These are phyloP conservation scores for Isochrysis galbana DNA, from an alignment of 78 protist genomes.

Conservation along the genomic window DNA sequence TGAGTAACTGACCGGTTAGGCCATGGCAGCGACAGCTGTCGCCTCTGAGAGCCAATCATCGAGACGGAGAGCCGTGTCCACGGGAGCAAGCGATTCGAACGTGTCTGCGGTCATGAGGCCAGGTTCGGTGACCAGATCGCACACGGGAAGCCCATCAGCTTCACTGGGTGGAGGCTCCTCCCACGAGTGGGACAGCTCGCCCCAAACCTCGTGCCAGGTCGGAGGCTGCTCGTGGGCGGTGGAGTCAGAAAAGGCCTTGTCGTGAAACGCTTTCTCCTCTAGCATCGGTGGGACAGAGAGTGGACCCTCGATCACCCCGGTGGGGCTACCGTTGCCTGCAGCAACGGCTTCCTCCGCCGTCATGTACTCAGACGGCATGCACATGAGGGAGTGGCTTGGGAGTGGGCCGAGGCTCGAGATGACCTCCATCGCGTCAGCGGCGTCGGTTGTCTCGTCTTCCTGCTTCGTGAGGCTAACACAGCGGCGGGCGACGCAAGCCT, in stretches of 20 bases:
- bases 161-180: not conserved
- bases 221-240: not conserved
- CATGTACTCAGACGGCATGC: not conserved
- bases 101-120: not conserved
- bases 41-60: not conserved
- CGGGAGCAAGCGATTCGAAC: not conserved
- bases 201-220: not conserved
- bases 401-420: not conserved
- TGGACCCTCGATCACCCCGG: not conserved
- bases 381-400: not conserved
- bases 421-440: not conserved
- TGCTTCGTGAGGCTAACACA: not conserved
- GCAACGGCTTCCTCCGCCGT: too few species aligned
- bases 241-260: not conserved
- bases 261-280: too few species aligned
- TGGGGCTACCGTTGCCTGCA: not conserved
- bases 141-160: not conserved
- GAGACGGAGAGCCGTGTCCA: not conserved
- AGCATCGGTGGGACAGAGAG: too few species aligned
- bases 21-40: not conserved
- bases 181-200: not conserved
- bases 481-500: constrained; percentile 3
- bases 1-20: too few species aligned
- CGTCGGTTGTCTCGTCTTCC: not conserved
- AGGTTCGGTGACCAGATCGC: not conserved